Base-by-base conservation (phyloP, 1,284 basidiomycete species). In the Bondarzewia mesenterica region DNA sequence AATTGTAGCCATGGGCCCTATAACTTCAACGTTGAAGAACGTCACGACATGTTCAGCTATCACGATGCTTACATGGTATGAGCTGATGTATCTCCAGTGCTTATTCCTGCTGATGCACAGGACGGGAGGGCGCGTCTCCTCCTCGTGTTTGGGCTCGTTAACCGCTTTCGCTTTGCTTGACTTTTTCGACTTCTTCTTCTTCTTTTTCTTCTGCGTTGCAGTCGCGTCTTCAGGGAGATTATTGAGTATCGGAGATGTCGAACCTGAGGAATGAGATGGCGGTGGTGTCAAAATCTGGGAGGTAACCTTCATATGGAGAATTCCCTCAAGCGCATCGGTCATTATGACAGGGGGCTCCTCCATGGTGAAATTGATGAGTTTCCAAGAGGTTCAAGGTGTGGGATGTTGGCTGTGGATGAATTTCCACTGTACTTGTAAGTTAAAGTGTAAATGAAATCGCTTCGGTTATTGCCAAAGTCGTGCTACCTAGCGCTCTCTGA, bases 1-100 rank as follows among this genome's bases (percentile, higher is more conserved):
- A 91, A 77, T 60, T 89, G 85, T 12, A 90, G 75, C 88, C 88
- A 91, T 3, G 86, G 86, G 10, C 88, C 88, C 87, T 91, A 58
- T 44, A 37, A 25, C 44, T 36, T 27, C 45, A 8, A 8, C n/a
- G 32, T 35, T 35, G 42, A 25, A n/a, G n/a, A n/a, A n/a, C n/a
- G n/a, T n/a, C n/a, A n/a, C n/a, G n/a, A n/a, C n/a, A n/a, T n/a
- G n/a, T 6, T 39, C 1, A n/a, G 37, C n/a, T n/a, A 45, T n/a
- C n/a, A 27, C 42, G 21, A 42, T 36, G 80, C 82, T 50, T 67
- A 89, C 87, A 64, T 90, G 88, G 63, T 89, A 90, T 21, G 88
- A 89, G 62, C 84, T 87, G 65, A 90, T 89, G 58, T 90, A 89
- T 25, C 81, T 77, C 87, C 87, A 89, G 59, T 90, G 87, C 62